Evolutionary conservation across 441 rosid genomes (phyloP).

Genomic region (Pelargonium cotyledonis): DNA sequence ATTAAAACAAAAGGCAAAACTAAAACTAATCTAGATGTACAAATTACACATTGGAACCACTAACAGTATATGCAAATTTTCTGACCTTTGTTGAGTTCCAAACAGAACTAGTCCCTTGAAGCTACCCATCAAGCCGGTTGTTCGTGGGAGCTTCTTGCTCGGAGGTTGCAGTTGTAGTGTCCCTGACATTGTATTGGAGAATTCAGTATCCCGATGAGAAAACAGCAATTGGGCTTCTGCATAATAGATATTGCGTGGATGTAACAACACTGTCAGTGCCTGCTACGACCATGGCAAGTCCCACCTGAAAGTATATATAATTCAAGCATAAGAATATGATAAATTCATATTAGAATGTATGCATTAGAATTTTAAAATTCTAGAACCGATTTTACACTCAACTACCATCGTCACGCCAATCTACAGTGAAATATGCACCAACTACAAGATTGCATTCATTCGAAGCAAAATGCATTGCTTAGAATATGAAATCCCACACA

Average conservation of each 20-base stretch:
- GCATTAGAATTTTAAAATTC: neutral
- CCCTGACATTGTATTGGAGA: neutral
- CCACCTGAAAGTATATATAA: neutral
- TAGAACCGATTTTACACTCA: too few relatives aligned
- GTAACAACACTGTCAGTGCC: neutral
- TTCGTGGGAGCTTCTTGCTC: neutral
- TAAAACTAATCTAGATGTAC: slow-evolving; percentile 1
- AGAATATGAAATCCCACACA: neutral
- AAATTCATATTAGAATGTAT: neutral
- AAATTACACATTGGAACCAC: slow-evolving; percentile 1
- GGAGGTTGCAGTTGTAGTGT: neutral
- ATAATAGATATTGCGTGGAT: too few relatives aligned
- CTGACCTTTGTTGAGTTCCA: neutral
- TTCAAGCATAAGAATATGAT: neutral
- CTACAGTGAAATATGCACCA: too few relatives aligned
- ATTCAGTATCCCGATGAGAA: neutral
- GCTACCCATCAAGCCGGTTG: neutral
- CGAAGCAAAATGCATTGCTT: neutral
- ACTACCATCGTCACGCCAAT: too few relatives aligned
- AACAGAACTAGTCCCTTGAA: neutral
- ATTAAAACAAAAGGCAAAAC: neutral
- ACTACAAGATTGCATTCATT: neutral
- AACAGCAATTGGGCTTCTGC: neutral
- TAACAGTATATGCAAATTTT: neutral
- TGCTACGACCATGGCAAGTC: neutral